A percentile compares a stretch with the other conserved stretches of the same genome.
Evolutionary conservation across 2,329 filamentous ascomycete genomes (phyloP).

Genomic region (Lachnellula hyalina): DNA sequence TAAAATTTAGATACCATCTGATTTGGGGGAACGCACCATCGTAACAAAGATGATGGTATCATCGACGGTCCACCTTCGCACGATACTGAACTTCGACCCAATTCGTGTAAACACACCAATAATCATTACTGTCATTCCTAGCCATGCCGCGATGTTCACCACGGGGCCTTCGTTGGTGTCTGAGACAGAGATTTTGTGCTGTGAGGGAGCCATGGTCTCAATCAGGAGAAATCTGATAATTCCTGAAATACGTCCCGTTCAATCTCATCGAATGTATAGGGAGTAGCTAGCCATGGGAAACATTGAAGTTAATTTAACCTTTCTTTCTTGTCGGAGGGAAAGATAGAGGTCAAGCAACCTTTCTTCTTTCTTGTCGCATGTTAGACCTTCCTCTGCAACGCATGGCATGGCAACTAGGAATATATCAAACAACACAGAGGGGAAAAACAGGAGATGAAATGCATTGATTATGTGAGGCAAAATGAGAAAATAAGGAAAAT

Average conservation of each 20-base stretch:
- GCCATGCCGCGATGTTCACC: conserved; percentile 34
- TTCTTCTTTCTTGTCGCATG: too few relatives aligned
- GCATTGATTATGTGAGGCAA: too few relatives aligned
- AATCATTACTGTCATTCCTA: conserved; percentile 34
- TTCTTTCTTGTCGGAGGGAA: too few relatives aligned
- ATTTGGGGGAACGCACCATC: conserved; percentile 6
- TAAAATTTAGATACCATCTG: neutral
- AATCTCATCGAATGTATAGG: neutral
- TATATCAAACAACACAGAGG: too few relatives aligned
- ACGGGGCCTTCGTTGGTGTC: conserved; percentile 35
- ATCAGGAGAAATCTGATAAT: neutral
- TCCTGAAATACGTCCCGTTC: neutral
- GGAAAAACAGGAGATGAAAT: too few relatives aligned
- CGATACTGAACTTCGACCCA: conserved; percentile 20
- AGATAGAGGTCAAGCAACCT: too few relatives aligned
- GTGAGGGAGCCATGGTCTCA: neutral
- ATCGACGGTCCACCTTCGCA: conserved; percentile 10
- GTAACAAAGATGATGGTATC: conserved; percentile 13
- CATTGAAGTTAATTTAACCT: too few relatives aligned
- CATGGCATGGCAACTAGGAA: too few relatives aligned
- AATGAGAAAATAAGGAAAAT: too few relatives aligned
- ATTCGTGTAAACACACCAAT: conserved; percentile 34
- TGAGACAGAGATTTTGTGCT: conserved; percentile 35
- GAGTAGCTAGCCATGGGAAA: too few relatives aligned
- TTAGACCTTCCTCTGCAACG: too few relatives aligned